Conservation (phyloP, 179 eudicot genomes). For the Pouteria campechiana region DNA sequence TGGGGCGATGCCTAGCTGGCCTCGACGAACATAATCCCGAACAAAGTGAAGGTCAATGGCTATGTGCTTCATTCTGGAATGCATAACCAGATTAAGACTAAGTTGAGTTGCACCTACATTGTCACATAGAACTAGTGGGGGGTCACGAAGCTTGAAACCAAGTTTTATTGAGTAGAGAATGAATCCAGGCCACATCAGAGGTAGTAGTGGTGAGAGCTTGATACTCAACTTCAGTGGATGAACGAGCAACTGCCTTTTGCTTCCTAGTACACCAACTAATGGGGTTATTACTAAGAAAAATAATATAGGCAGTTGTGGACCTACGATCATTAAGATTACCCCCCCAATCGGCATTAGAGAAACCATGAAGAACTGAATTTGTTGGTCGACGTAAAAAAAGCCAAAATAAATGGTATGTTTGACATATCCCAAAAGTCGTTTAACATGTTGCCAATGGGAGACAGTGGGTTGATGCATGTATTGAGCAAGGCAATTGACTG, state of each 20-base stretch:
- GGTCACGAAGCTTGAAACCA: neutral
- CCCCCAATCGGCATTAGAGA: neutral
- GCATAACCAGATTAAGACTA: neutral
- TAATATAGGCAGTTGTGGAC: neutral
- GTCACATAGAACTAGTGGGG: neutral
- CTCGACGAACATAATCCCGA: neutral
- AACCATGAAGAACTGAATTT: neutral
- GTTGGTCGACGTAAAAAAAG: neutral
- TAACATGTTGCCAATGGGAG: neutral
- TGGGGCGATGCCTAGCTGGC: neutral
- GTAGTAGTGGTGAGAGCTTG: neutral
- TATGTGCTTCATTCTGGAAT: conserved; percentile 6
- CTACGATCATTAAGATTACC: neutral
- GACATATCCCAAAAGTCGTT: neutral
- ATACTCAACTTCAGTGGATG: conserved; percentile 1
- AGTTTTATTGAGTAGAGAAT: neutral
- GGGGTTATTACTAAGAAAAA: conserved; percentile 1
- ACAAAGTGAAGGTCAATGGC: conserved; percentile 5
- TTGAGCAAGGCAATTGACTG: neutral
- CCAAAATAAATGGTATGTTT: neutral
- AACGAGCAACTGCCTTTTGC: neutral
- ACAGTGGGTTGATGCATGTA: neutral
- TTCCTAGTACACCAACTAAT: neutral
- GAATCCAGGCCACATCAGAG: neutral
- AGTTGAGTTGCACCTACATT: neutral